Evolutionary conservation across 2,329 filamentous ascomycete genomes (phyloP), one percentile per base, ranked within the genome.

Genomic region (Clonostachys chloroleuca): DNA sequence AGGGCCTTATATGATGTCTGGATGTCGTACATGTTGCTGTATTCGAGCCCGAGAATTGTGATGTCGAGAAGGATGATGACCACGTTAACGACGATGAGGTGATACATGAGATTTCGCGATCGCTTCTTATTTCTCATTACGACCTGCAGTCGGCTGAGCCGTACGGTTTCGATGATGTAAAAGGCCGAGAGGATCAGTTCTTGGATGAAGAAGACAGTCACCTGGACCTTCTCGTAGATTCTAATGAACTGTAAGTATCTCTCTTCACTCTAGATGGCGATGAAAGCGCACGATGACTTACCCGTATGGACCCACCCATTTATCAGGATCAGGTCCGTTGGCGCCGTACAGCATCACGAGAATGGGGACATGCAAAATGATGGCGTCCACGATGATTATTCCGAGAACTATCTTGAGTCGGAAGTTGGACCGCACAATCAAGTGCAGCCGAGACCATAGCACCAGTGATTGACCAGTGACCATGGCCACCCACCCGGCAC

Each of bases 401-500:
- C 58, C 68, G 1, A 83, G 64, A 0, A 81, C 73, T 12, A 68
- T 65, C 5, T 68, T 70, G 1, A 84, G 65, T 4, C 74, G 59
- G 3, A 61, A 60, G 7, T 70, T 45, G 65, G 80, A 76, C 14
- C 72, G 72, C 4, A 81, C 63, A 12, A 86, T 70, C 2, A 86
- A 67, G 56, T 84, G 80, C 1, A 86, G 69, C 7, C 82, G 72
- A 1, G 80, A 84, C 66, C 80, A 86, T 2, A 86, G 65, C 2
- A 86, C 81, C 12, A 84, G 54, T 0, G 75, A 75, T 57, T 84
- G 79, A 1, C 81, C 82, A 2, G 80, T 81, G 0, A 85, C 74
- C 78, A 84, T 83, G 3, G 53, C 54, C 10, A 60, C 49, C 63
- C 63, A 66, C 12, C 61, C 61, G 3, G 55, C 13, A 2, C 44